Evolutionary conservation across 1,139 yeast genomes (phyloP), one percentile per base, ranked within the genome.

Genomic region (Kodamaea derodonti): DNA sequence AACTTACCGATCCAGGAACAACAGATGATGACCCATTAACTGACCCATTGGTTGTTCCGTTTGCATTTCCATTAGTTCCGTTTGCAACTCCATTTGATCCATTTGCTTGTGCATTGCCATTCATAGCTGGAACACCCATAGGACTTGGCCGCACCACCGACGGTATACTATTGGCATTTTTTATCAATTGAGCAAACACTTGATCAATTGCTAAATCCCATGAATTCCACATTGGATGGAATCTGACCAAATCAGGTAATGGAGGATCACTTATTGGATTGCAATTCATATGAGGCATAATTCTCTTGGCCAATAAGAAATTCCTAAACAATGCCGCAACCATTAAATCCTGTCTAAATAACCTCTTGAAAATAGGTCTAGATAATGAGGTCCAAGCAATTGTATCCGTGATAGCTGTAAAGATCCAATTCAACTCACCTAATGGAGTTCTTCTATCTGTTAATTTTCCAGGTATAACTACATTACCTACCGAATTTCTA

Each of bases 201-300:
- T 92, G 97, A 57, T 92, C 97, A 32, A 92, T 84, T 0, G 98
- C 97, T 50, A 92, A 67, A 54, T 94, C 98, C 98, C 98, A 92
- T 0, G 97, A 83, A 43, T 88, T 95, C 99, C 99, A 92, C 87
- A 92, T 84, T 10, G 95, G 80, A 54, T 94, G 97, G 43, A 76
- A 75, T 34, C 86, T 78, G 2, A 81, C 78, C 9, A 79, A 67
- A 38, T 87, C 90, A 0, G 98, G 98, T 27, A 92, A 66, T 10
- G 86, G 88, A 1, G 99, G 99, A 45, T 87, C 95, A 24, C 96
- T 86, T 4, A 90, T 79, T 2, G 98, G 98, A 54, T 88, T 95
- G 56, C 97, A 90, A 43, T 90, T 88, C 48, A 85, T 80, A 48
- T 84, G 83, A 6, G 97, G 88, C 97, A 94, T 88, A 34, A 92